A percentile compares a stretch with the other conserved stretches of the same genome.
These are phyloP conservation scores for Lactarius quietus DNA, from an alignment of 768 basidiomycete species.

Conservation along the genomic window DNA sequence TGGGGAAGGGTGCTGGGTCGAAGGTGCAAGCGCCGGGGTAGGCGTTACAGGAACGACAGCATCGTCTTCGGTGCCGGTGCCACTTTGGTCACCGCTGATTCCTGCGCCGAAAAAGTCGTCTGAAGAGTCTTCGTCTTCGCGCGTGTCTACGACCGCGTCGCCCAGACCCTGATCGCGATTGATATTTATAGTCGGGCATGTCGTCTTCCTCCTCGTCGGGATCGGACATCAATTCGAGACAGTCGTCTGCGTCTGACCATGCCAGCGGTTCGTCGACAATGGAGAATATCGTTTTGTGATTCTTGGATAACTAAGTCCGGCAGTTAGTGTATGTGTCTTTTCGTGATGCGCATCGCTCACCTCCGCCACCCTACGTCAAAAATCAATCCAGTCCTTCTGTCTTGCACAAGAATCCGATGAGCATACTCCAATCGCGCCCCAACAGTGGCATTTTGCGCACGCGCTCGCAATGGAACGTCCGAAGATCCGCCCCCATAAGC, in stretches of 20 bases:
- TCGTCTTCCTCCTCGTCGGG: conserved; percentile 60
- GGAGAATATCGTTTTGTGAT: conserved; percentile 69
- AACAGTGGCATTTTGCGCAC: conserved; percentile 92
- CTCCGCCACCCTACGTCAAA: conserved; percentile 65
- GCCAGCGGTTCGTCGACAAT: conserved; percentile 84
- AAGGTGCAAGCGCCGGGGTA: conserved; percentile 37
- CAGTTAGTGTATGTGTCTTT: neutral
- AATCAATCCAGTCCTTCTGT: conserved; percentile 88
- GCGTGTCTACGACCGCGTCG: conserved; percentile 28
- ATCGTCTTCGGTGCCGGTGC: conserved; percentile 70
- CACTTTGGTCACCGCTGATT: conserved; percentile 46
- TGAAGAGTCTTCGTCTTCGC: conserved; percentile 34
- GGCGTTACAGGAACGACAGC: conserved; percentile 68
- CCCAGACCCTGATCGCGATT: too few relatives aligned
- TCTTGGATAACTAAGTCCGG: conserved; percentile 39
- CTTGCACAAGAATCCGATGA: conserved; percentile 86
- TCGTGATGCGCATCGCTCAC: conserved; percentile 47
- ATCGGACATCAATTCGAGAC: conserved; percentile 79
- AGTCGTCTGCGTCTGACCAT: conserved; percentile 77
- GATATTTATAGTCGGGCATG: conserved; percentile 42
- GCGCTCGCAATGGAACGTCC: conserved; percentile 95
- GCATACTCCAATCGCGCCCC: conserved; percentile 94
- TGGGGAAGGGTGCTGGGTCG: conserved; percentile 7
- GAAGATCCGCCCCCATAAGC: conserved; percentile 54
- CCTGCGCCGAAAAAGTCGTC: conserved; percentile 44